Percentiles rank a stretch among this genome's conserved stretches.
Conservation (phyloP, 116 monocot genomes). For the Posidonia oceanica region DNA sequence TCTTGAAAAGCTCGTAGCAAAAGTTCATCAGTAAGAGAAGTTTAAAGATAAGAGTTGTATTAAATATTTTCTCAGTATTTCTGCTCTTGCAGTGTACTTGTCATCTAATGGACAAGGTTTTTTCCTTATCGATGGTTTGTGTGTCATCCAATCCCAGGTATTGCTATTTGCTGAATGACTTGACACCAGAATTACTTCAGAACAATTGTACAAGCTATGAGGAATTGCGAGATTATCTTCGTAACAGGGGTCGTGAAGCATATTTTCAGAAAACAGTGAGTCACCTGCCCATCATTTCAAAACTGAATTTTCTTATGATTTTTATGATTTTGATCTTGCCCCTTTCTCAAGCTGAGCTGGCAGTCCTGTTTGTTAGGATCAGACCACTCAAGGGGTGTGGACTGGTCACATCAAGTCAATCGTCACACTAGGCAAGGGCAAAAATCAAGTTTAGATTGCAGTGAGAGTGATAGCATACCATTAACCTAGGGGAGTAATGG, state of each 20-base stretch:
- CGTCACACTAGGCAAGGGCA: too few relatives aligned
- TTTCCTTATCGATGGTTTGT: neutral
- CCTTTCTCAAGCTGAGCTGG: too few relatives aligned
- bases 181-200: slow-evolving; percentile 61
- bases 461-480: too few relatives aligned
- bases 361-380: too few relatives aligned
- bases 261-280: slow-evolving; percentile 80
- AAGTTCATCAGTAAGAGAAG: slow-evolving; percentile 76
- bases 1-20: slow-evolving; percentile 71
- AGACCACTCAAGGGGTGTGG: too few relatives aligned
- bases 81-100: neutral
- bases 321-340: too few relatives aligned
- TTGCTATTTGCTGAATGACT: slow-evolving; percentile 79
- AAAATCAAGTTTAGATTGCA: too few relatives aligned
- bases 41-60: neutral
- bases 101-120: neutral
- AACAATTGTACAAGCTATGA: slow-evolving; percentile 58
- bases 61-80: neutral
- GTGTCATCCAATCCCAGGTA: slow-evolving; percentile 37
- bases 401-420: too few relatives aligned
- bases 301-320: neutral
- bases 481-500: too few relatives aligned
- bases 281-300: slow-evolving; percentile 1
- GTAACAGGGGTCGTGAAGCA: slow-evolving; percentile 73
- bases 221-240: slow-evolving; percentile 68